These are phyloP conservation scores for Eucalyptus curtisii DNA, from an alignment of 345 rosid genomes.

Conservation along the genomic window DNA sequence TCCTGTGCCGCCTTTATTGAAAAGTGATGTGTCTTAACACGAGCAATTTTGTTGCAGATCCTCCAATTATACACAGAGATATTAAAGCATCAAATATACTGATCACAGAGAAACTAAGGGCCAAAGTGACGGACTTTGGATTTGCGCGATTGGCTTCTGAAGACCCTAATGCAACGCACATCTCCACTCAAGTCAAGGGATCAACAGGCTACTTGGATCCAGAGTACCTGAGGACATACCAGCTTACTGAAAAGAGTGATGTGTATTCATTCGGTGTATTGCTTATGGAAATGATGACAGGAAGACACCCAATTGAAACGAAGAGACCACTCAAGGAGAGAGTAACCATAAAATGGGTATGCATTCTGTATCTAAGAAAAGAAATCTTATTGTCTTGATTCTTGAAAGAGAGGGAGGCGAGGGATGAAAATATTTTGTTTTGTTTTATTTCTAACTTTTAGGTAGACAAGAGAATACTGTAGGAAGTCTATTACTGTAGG, in stretches of 20 bases:
- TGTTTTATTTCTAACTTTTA: not conserved
- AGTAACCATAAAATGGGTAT: slow-evolving; percentile 64
- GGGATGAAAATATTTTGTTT: not conserved
- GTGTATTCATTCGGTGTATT: slow-evolving; percentile 84
- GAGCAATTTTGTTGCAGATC: slow-evolving; percentile 30
- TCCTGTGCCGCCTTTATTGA: not conserved
- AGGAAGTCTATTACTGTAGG: not conserved
- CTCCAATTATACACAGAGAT: slow-evolving; percentile 86
- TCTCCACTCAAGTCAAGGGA: slow-evolving; percentile 81
- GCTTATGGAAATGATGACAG: slow-evolving; percentile 64
- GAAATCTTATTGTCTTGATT: not conserved
- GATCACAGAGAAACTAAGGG: slow-evolving; percentile 71
- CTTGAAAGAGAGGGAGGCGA: not conserved
- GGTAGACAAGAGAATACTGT: not conserved
- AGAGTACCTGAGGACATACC: slow-evolving; percentile 68
- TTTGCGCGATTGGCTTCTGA: slow-evolving; percentile 56
- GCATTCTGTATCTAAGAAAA: not conserved
- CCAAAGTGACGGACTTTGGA: slow-evolving; percentile 91
- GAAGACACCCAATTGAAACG: slow-evolving; percentile 63
- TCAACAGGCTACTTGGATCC: slow-evolving; percentile 78
- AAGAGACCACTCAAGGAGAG: slow-evolving; percentile 34
- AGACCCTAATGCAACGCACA: slow-evolving; percentile 51
- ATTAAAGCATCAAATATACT: slow-evolving; percentile 75
- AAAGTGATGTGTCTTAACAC: not conserved
- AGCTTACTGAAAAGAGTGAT: slow-evolving; percentile 73